Evolutionary conservation across 352 stramenopile species (phyloP), one percentile per base, ranked within the genome.

Genomic region (Pythium oligandrum): DNA sequence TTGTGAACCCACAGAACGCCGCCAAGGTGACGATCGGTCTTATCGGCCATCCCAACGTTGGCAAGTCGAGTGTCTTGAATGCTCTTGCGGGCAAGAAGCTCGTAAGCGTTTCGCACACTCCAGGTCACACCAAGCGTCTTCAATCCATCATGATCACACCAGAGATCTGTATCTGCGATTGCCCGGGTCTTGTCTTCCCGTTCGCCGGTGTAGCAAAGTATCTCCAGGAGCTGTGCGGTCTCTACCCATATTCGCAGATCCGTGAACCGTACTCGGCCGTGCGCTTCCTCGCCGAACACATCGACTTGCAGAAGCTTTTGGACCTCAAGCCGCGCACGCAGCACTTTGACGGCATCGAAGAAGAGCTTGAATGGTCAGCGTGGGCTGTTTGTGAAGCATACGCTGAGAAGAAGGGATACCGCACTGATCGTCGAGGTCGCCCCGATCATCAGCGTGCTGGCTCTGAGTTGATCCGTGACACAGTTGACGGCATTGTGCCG

Each of bases 31-130:
- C 76, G 6, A 88, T 95, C 40, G 88, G 88, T 42, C 67, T 96
- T n/a, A 90, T 95, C 37, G 88, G 86, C 8, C 82, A 95, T 48
- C 85, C 83, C 34, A 95, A 95, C 56, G 83, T 93, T n/a, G 85
- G 85, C 53, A 95, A 95, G 57, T 93, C 81, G 17, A 94, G 83
- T 53, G 77, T 95, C 31, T 65, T 95, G 32, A 95, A 95, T 44
- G 83, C 83, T 6, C 66, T 95, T 12, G 80, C 78, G 2, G 83
- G 83, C 47, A 93, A 93, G 63, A 95, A 95, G 53, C 79, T 92
- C 47, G 83, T 91, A 47, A 94, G 82, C 51, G 84, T 92, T 9
- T 93, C 83, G 40, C 85, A 93, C 63, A 93, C 83, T 1, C 83
- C 85, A 4, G 85, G 85, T 10, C 83, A 95, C 55, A 95, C 85